Percentiles rank a stretch among this genome's conserved stretches.
Evolutionary conservation across 331 rosid species (phyloP).

Genomic region (Phaseolus coccineus): DNA sequence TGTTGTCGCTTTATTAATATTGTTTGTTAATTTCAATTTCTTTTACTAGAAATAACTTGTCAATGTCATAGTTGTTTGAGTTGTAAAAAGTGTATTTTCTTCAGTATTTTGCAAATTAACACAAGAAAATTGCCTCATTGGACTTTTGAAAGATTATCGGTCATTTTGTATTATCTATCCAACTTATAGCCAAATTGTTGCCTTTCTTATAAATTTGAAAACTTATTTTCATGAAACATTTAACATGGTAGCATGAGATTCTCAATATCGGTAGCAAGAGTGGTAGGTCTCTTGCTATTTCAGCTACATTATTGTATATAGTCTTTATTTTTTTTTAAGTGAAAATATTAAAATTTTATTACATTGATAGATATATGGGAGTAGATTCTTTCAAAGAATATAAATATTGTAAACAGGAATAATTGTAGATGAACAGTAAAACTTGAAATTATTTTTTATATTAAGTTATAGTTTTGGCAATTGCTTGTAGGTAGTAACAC

Average conservation of each 20-base stretch:
- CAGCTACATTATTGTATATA: neutral
- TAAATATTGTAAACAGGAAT: neutral
- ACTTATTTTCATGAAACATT: slow-evolving; percentile 15
- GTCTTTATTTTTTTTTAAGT: neutral
- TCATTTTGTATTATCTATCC: slow-evolving; percentile 6
- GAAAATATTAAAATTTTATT: neutral
- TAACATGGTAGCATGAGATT: neutral
- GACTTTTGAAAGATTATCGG: slow-evolving; percentile 1
- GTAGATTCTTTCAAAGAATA: neutral
- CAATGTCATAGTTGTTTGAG: neutral
- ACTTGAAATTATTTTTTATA: neutral
- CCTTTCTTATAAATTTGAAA: slow-evolving; percentile 11
- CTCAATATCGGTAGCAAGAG: slow-evolving; percentile 23
- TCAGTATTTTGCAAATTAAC: neutral
- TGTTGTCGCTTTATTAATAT: neutral
- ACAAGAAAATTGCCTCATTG: neutral
- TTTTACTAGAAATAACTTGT: neutral
- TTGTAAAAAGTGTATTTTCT: neutral
- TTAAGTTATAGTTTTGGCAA: slow-evolving; percentile 40
- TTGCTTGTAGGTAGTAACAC: slow-evolving; percentile 84
- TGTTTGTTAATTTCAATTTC: neutral
- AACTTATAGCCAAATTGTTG: neutral
- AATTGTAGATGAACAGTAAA: neutral
- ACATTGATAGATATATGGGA: neutral
- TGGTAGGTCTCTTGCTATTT: neutral